Evolutionary conservation across 2,329 filamentous ascomycete genomes (phyloP).

Genomic region (Lecanoromycetidae sp.): DNA sequence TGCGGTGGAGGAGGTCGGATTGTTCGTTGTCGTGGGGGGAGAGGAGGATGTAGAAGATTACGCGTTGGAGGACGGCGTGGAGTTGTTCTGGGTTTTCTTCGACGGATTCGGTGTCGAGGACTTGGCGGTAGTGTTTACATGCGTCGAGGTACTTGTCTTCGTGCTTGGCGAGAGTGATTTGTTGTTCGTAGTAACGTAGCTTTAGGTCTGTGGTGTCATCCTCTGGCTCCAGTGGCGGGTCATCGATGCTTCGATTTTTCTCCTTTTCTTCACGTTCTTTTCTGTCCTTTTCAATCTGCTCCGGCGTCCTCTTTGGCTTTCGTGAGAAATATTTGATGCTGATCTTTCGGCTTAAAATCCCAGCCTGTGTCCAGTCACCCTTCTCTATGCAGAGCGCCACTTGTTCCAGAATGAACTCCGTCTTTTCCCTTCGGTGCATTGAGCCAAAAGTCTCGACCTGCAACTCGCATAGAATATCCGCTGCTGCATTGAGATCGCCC

Average conservation of each 20-base stretch:
- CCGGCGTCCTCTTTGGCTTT: conserved; percentile 79
- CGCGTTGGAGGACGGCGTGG: conserved; percentile 75
- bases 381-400: conserved; percentile 90
- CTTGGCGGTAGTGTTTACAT: conserved; percentile 96
- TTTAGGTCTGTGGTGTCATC: conserved; percentile 96
- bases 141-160: conserved; percentile 94
- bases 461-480: conserved; percentile 89
- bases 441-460: conserved; percentile 98
- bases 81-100: conserved; percentile 81
- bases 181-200: conserved; percentile 91
- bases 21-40: conserved; percentile 98
- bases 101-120: conserved; percentile 89
- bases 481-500: conserved; percentile 78
- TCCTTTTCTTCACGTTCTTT: conserved; percentile 78
- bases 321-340: conserved; percentile 83
- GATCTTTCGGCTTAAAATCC: conserved; percentile 91
- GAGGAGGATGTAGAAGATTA: conserved; percentile 95
- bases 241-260: conserved; percentile 65
- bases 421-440: conserved; percentile 95
- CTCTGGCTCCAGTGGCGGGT: conserved; percentile 58
- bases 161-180: conserved; percentile 90
- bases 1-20: conserved; percentile 88
- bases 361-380: conserved; percentile 90
- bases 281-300: conserved; percentile 80
- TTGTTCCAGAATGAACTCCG: conserved; percentile 94